Percentiles rank a stretch among this genome's conserved stretches.
Conservation (phyloP, 139 green algal species). For the Deuterostichococcus epilithicus region DNA sequence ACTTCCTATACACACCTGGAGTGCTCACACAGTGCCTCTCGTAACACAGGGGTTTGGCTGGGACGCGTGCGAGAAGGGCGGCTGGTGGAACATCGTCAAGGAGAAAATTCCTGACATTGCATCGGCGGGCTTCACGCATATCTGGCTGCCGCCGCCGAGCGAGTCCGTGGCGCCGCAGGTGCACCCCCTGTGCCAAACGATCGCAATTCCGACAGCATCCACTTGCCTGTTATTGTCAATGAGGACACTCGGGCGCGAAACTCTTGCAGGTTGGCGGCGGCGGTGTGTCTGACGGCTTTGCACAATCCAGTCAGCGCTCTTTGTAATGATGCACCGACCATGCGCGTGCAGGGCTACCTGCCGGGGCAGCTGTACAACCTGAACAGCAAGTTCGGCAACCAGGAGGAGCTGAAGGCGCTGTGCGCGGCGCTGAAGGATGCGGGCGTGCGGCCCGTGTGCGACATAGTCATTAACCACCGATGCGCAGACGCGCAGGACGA, state of each 20-base stretch:
- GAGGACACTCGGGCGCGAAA: too few relatives aligned
- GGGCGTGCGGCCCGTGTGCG: conserved; percentile 72
- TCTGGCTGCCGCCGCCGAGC: conserved; percentile 84
- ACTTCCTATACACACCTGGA: too few relatives aligned
- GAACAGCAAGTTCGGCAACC: conserved; percentile 57
- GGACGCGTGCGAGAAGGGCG: conserved; percentile 52
- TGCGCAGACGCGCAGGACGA: conserved; percentile 65
- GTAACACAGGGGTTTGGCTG: conserved; percentile 52
- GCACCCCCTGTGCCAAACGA: background rate
- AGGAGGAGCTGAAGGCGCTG: conserved; percentile 63
- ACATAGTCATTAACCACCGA: conserved; percentile 92
- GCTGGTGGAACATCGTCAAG: conserved; percentile 52
- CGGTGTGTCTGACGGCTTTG: conserved; percentile 16
- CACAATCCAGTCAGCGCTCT: too few relatives aligned
- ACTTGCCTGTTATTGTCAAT: too few relatives aligned
- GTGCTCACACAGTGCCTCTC: too few relatives aligned
- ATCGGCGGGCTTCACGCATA: conserved; percentile 56
- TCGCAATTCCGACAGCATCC: too few relatives aligned
- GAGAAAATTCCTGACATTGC: conserved; percentile 45
- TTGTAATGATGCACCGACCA: background rate
- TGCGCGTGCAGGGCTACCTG: conserved; percentile 70
- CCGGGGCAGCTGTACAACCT: conserved; percentile 81
- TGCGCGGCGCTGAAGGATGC: conserved; percentile 53
- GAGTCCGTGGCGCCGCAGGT: conserved; percentile 67
- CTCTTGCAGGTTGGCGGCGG: too few relatives aligned